Percentiles rank a stretch among this genome's conserved stretches.
These are phyloP conservation scores for Micromonas pusilla DNA, from an alignment of 139 green algal species.

Conservation along the genomic window DNA sequence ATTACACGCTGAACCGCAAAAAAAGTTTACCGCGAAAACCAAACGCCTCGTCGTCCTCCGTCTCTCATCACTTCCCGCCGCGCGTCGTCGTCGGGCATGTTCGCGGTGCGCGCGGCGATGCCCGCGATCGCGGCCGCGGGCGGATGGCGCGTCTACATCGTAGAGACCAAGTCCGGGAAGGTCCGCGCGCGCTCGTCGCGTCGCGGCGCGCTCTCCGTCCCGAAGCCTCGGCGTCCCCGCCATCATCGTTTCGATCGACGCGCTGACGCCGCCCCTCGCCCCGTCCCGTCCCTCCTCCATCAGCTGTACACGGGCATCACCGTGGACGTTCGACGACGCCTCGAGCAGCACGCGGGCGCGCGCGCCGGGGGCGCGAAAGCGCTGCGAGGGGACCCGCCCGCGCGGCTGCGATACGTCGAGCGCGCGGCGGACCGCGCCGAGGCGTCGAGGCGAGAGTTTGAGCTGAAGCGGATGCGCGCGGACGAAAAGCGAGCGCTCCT, in stretches of 20 bases:
- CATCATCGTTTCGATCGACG: too few relatives aligned
- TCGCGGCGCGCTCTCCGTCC: too few relatives aligned
- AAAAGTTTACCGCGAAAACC: too few relatives aligned
- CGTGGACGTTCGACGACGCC: background rate
- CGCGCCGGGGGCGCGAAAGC: background rate
- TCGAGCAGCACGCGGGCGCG: background rate
- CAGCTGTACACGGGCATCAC: background rate
- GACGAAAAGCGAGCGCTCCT: constrained; percentile 33
- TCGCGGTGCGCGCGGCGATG: too few relatives aligned
- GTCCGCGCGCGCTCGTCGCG: too few relatives aligned
- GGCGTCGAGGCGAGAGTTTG: background rate
- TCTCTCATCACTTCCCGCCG: too few relatives aligned
- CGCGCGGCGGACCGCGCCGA: background rate
- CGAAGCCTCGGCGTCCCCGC: too few relatives aligned
- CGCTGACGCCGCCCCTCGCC: too few relatives aligned
- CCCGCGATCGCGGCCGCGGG: too few relatives aligned
- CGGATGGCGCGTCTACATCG: background rate
- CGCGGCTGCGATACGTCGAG: background rate
- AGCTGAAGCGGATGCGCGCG: constrained; percentile 38
- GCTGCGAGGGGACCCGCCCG: background rate
- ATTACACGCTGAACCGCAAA: too few relatives aligned
- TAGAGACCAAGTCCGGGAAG: background rate
- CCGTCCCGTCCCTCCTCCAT: too few relatives aligned
- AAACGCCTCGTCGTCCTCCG: too few relatives aligned
- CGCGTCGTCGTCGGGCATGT: background rate